Base-by-base conservation (phyloP, 2,329 filamentous ascomycete species). In the Neocatenulostroma microsporum region DNA sequence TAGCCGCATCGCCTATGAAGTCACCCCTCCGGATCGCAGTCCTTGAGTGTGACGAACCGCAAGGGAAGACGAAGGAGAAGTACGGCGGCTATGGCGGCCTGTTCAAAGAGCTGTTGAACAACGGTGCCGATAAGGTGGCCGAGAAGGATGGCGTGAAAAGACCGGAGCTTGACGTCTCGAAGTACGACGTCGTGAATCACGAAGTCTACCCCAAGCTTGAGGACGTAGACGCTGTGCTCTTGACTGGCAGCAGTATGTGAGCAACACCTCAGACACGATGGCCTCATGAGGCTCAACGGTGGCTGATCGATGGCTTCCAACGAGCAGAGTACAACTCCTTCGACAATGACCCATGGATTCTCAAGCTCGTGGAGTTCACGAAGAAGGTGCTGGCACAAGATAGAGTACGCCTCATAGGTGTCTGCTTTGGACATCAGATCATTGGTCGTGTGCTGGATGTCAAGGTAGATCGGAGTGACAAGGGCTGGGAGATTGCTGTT, bases 351-450 rank as follows among this genome's bases (percentile, higher is more conserved):
- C 73, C 79, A 0, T 94, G 86, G 86, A 89, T 91, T 45, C 45
- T 79, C 27, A 77, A 73, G 36, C 70, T 94, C 1, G 79, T 86
- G 13, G 76, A 78, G 2, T 94, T 78, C 53, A 76, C 74, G 0
- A 65, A 69, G 34, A 66, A 70, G 46, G 67, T 82, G 3, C 68
- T 84, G 21, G 67, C 68, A 10, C 72, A 80, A 45, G 66, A 71
- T 18, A 68, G 76, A 1, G 74, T 91, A 6, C 73, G 77, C 23
- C 62, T 88, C n/a, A 69, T 94, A 12, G 86, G 85, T 9, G 72
- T 91, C 12, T 94, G 86, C 62, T 94, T 89, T 58, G 86, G 86
- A 4, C 86, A 93, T 58, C 85, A 94, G 65, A 87, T 94, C 51
- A 65, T 91, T 28, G 84, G 74, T 1, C 71, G 85, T 35, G 83